Evolutionary conservation across 2,329 filamentous ascomycete genomes (phyloP).

Genomic region (Diaporthe vaccinii): DNA sequence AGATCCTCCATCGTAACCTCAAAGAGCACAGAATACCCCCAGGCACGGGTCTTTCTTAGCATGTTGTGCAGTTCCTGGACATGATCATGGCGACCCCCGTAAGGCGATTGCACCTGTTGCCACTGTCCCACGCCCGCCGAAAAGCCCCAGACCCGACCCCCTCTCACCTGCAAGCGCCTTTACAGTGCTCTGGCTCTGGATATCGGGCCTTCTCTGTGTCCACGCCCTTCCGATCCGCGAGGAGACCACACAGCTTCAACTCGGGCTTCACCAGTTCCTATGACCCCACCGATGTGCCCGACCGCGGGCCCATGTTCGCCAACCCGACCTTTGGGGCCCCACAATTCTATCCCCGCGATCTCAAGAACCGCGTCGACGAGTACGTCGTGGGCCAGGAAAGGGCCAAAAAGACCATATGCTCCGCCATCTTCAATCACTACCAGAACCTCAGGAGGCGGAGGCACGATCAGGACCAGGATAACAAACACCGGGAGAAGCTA

Average conservation of each 20-base stretch:
- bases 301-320: conserved; percentile 71
- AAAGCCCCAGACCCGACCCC: conserved; percentile 24
- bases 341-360: conserved; percentile 73
- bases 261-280: conserved; percentile 72
- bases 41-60: conserved; percentile 23
- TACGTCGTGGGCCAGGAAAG: conserved; percentile 97
- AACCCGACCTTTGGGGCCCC: conserved; percentile 71
- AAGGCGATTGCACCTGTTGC: conserved; percentile 40
- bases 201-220: conserved; percentile 50
- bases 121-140: conserved; percentile 38
- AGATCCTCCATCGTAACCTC: conserved; percentile 3
- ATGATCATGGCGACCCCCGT: conserved; percentile 40
- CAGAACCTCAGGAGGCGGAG: conserved; percentile 85
- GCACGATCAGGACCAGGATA: conserved; percentile 79
- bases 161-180: conserved; percentile 8
- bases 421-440: conserved; percentile 97
- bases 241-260: conserved; percentile 64
- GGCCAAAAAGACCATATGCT: conserved; percentile 92
- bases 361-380: conserved; percentile 93
- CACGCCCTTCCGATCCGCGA: conserved; percentile 46
- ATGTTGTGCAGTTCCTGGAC: conserved; percentile 34
- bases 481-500: conserved; percentile 71
- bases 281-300: conserved; percentile 66
- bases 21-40: neutral
- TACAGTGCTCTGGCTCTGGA: neutral